Evolutionary conservation across 805 yeast species (phyloP).

Genomic region (Kodamaea jinghongensis): DNA sequence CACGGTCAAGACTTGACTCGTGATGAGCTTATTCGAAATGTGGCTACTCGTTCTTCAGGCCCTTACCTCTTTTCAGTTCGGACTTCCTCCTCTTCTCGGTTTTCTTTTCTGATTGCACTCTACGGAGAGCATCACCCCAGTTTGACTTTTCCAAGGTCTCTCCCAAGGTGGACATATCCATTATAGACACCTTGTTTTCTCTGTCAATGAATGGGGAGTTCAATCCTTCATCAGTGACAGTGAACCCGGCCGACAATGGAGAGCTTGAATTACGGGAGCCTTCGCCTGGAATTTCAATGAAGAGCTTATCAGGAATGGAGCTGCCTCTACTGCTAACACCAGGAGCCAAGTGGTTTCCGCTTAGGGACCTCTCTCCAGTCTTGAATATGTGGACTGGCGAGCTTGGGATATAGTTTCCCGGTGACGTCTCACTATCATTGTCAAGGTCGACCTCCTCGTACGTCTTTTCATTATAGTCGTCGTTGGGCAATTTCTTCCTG

Average conservation of each 20-base stretch:
- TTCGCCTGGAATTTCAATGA: constrained; percentile 16
- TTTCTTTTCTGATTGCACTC: constrained; percentile 12
- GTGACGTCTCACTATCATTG: neutral
- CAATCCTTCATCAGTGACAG: constrained; percentile 10
- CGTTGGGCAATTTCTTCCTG: neutral
- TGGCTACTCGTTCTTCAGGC: too few species aligned
- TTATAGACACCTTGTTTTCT: constrained; percentile 14
- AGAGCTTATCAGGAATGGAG: constrained; percentile 17
- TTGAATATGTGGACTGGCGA: constrained; percentile 4
- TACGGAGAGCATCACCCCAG: constrained; percentile 27
- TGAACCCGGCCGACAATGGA: neutral
- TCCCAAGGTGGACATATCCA: constrained; percentile 23
- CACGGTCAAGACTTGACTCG: too few species aligned
- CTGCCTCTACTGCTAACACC: constrained; percentile 6
- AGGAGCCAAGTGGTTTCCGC: constrained; percentile 8
- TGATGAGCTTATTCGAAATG: too few species aligned
- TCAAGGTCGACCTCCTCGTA: neutral
- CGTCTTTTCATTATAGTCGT: neutral
- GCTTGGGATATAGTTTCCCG: constrained; percentile 6
- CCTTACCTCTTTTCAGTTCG: too few species aligned
- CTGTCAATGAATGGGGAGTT: constrained; percentile 16
- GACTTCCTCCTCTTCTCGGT: constrained; percentile 3
- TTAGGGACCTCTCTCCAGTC: constrained; percentile 5
- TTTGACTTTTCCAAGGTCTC: constrained; percentile 23
- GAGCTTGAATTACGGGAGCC: neutral